A percentile compares a stretch with the other conserved stretches of the same genome.
These are phyloP conservation scores for Arthrobotrys iridis DNA, from an alignment of 2,329 filamentous ascomycete genomes.

Conservation along the genomic window DNA sequence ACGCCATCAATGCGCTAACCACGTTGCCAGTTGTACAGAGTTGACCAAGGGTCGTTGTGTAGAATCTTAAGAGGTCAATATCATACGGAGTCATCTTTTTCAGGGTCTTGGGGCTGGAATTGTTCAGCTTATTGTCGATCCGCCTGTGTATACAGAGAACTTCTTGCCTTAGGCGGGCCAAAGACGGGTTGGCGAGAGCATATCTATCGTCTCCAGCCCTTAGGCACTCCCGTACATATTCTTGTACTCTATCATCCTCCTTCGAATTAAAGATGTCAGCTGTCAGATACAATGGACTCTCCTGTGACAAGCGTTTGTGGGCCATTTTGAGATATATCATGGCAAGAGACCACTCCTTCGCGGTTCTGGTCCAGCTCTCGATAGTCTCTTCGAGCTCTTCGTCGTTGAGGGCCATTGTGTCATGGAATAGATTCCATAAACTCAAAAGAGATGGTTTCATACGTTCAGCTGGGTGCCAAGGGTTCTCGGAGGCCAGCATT, in stretches of 20 bases:
- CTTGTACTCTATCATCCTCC: constrained; percentile 30
- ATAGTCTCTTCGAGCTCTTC: constrained; percentile 44
- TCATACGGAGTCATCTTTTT: constrained; percentile 42
- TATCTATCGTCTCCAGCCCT: constrained; percentile 25
- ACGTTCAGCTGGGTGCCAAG: background rate
- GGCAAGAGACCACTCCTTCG: constrained; percentile 36
- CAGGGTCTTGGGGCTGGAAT: background rate
- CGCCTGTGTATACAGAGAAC: constrained; percentile 1
- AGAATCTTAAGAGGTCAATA: constrained; percentile 34
- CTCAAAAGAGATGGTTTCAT: constrained; percentile 10
- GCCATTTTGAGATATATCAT: constrained; percentile 36
- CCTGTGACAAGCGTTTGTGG: constrained; percentile 22
- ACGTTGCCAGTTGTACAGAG: constrained; percentile 32
- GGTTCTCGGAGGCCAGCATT: constrained; percentile 7
- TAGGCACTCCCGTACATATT: constrained; percentile 19
- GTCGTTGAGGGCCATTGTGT: constrained; percentile 17
- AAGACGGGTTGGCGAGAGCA: background rate
- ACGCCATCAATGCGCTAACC: constrained; percentile 21
- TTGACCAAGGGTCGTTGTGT: constrained; percentile 26
- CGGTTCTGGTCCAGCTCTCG: constrained; percentile 31
- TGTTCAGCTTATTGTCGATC: constrained; percentile 13
- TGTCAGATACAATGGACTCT: constrained; percentile 28
- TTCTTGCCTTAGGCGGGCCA: constrained; percentile 13
- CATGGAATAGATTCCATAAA: constrained; percentile 33
- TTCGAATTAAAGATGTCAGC: constrained; percentile 26